A percentile compares a stretch with the other conserved stretches of the same genome.
These are phyloP conservation scores for Diaporthe citriasiana DNA, from an alignment of 2,329 filamentous ascomycete species.

Conservation along the genomic window DNA sequence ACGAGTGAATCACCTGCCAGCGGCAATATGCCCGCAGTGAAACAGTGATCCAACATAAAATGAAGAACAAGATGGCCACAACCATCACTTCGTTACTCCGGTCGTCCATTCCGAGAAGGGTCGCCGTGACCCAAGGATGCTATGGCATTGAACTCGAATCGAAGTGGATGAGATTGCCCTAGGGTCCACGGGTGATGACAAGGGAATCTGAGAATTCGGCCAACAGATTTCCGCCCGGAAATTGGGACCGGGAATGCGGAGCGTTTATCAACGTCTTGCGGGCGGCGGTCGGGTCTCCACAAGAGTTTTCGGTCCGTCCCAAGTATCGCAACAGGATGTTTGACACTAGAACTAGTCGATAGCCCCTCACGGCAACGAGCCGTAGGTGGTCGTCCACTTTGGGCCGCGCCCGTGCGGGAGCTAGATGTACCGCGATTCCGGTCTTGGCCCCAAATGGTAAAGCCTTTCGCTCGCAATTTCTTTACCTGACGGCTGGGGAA, in stretches of 20 bases:
- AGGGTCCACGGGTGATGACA: background rate
- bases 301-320: constrained; percentile 20
- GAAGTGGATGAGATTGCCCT: background rate
- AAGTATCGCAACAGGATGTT: constrained; percentile 2
- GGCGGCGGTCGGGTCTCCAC: background rate
- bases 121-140: background rate
- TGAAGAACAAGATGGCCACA: constrained; percentile 37
- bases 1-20: background rate
- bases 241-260: background rate
- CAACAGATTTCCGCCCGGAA: background rate
- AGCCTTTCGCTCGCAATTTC: background rate
- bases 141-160: background rate
- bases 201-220: background rate
- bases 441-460: background rate
- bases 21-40: constrained; percentile 37
- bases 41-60: constrained; percentile 37
- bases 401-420: constrained; percentile 13
- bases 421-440: background rate
- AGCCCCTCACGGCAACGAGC: constrained; percentile 3
- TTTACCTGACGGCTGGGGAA: background rate
- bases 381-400: background rate
- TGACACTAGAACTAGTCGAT: constrained; percentile 19
- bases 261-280: background rate
- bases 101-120: constrained; percentile 24
- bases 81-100: constrained; percentile 33